phyloP scores from a whole-genome alignment of 2,329 filamentous ascomycete species.

The Cryphonectria radicalis region DNA sequence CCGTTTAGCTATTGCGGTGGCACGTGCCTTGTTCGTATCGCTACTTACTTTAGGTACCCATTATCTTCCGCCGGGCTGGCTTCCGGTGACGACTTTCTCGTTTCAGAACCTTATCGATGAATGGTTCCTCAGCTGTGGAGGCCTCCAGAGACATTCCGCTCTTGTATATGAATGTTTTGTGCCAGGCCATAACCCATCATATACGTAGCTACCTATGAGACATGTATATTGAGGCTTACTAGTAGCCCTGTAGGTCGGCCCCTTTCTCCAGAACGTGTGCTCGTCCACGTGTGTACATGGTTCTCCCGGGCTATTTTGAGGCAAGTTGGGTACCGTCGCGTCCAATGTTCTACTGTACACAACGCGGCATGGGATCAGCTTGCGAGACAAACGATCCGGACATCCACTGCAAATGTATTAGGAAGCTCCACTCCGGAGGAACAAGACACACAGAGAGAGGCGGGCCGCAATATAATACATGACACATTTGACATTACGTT shows the following conservation, averaged over 20 bases:
- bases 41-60: no score
- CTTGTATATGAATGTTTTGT: neutral
- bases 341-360: neutral
- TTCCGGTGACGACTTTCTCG: neutral
- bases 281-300: slow-evolving; percentile 3
- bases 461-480: neutral
- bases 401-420: slow-evolving; percentile 4
- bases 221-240: neutral
- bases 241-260: neutral
- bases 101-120: neutral
- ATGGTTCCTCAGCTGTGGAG: neutral
- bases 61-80: neutral
- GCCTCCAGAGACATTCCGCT: neutral
- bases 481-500: neutral
- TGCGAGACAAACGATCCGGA: neutral
- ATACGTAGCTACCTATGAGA: neutral
- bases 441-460: neutral
- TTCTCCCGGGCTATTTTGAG: neutral
- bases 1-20: neutral
- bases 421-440: neutral
- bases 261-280: neutral
- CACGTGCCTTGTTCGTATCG: neutral
- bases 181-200: neutral
- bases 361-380: neutral
- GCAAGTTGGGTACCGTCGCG: neutral